Evolutionary conservation across 2,329 filamentous ascomycete genomes (phyloP).

Genomic region (Pyricularia sp.): DNA sequence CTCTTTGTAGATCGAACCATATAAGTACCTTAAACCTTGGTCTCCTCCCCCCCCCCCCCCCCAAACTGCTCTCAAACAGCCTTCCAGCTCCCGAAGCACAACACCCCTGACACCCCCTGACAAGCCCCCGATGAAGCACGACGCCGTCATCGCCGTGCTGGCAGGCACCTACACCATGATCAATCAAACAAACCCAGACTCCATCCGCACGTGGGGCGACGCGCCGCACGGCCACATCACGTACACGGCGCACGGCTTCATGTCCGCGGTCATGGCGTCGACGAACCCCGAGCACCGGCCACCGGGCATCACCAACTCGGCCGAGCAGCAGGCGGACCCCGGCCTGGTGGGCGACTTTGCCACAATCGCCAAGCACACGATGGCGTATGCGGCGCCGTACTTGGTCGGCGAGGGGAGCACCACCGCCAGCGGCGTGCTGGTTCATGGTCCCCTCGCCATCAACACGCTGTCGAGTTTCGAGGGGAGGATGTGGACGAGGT

Average conservation of each 20-base stretch:
- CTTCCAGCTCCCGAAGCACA: not conserved
- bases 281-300: not conserved
- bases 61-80: not conserved
- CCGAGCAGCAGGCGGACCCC: not conserved
- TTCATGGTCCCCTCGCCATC: not conserved
- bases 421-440: not conserved
- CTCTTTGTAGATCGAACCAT: not conserved
- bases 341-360: not conserved
- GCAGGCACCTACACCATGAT: not conserved
- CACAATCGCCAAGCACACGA: not conserved
- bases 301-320: not conserved
- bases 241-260: not conserved
- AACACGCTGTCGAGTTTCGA: not conserved
- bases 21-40: no score
- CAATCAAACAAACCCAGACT: not conserved
- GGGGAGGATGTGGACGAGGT: not conserved
- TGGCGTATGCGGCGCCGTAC: not conserved
- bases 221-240: not conserved
- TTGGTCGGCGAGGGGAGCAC: not conserved
- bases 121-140: not conserved
- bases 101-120: not conserved
- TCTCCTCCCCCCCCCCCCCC: no score
- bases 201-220: not conserved
- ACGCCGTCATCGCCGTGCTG: not conserved
- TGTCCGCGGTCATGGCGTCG: not conserved